phyloP scores from a whole-genome alignment of 768 basidiomycete genomes.

The Mrakia frigida region DNA sequence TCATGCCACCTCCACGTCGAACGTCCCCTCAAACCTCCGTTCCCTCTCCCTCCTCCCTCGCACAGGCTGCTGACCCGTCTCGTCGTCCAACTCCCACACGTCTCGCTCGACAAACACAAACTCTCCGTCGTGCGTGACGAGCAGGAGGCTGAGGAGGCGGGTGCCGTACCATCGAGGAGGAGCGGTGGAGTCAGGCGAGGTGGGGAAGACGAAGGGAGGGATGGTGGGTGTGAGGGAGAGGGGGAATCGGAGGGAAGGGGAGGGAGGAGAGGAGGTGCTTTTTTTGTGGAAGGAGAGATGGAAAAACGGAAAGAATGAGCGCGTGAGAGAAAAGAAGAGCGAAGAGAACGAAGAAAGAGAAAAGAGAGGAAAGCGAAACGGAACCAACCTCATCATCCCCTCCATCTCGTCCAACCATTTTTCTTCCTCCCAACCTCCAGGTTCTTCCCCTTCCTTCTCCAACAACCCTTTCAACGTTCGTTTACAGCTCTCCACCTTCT shows the following conservation, averaged over 20 bases:
- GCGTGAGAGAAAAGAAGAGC: background rate
- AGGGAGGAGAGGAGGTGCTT: background rate
- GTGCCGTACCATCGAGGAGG: constrained; percentile 24
- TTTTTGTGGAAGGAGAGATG: background rate
- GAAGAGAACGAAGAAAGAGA: background rate
- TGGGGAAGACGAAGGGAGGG: background rate
- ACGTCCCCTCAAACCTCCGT: background rate
- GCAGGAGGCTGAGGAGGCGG: constrained; percentile 25
- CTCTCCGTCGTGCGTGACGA: constrained; percentile 23
- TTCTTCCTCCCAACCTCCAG: background rate
- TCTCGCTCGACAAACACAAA: constrained; percentile 28
- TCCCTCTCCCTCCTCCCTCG: background rate
- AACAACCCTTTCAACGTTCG: background rate
- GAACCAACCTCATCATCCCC: constrained; percentile 26
- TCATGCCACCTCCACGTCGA: background rate
- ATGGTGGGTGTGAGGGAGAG: constrained; percentile 9
- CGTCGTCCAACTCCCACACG: constrained; percentile 1
- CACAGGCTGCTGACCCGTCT: background rate
- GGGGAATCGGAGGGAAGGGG: background rate
- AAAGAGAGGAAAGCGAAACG: background rate
- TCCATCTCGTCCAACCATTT: constrained; percentile 15
- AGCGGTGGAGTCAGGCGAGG: background rate
- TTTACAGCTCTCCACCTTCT: constrained; percentile 7
- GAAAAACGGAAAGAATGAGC: background rate
- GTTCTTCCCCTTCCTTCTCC: background rate